Evolutionary conservation across 2,329 filamentous ascomycete genomes (phyloP).

Genomic region (Stagonosporopsis cucurbitacearum): DNA sequence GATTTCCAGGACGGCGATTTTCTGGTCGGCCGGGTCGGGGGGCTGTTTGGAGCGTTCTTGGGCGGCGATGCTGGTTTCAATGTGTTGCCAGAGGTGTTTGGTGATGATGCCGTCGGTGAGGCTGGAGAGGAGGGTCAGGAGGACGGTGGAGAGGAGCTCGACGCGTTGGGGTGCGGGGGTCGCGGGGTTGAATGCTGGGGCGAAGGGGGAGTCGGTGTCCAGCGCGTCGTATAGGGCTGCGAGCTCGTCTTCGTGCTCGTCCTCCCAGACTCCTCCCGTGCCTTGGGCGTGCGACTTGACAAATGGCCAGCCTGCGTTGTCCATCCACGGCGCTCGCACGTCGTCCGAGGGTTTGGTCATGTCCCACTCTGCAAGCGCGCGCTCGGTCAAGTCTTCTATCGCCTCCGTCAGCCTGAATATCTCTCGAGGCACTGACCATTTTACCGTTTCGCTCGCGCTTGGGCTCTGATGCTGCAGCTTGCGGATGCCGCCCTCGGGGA

Average conservation of each 20-base stretch:
- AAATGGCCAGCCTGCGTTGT: conserved; percentile 66
- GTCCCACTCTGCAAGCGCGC: conserved; percentile 67
- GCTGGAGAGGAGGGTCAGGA: conserved; percentile 76
- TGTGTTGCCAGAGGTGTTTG: conserved; percentile 66
- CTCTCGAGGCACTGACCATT: conserved; percentile 84
- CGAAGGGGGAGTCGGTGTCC: conserved; percentile 71
- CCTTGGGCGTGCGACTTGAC: conserved; percentile 36
- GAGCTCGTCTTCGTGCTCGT: conserved; percentile 51
- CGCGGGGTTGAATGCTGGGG: conserved; percentile 64
- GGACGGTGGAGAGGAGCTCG: conserved; percentile 73
- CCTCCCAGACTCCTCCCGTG: conserved; percentile 56
- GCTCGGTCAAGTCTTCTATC: conserved; percentile 66
- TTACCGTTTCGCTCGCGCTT: conserved; percentile 57
- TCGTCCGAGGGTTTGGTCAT: conserved; percentile 57
- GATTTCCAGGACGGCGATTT: conserved; percentile 72
- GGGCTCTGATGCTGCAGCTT: conserved; percentile 67
- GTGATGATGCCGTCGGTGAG: conserved; percentile 83
- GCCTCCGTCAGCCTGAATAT: conserved; percentile 88
- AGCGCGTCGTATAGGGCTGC: conserved; percentile 67
- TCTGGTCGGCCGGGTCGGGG: conserved; percentile 59
- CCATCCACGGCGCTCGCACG: conserved; percentile 60
- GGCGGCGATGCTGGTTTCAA: conserved; percentile 34
- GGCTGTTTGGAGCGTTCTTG: conserved; percentile 54
- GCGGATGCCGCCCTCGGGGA: conserved; percentile 80
- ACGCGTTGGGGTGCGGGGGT: conserved; percentile 70